Conservation (phyloP, 805 yeast genomes). For the Yueomyces sinensis region DNA sequence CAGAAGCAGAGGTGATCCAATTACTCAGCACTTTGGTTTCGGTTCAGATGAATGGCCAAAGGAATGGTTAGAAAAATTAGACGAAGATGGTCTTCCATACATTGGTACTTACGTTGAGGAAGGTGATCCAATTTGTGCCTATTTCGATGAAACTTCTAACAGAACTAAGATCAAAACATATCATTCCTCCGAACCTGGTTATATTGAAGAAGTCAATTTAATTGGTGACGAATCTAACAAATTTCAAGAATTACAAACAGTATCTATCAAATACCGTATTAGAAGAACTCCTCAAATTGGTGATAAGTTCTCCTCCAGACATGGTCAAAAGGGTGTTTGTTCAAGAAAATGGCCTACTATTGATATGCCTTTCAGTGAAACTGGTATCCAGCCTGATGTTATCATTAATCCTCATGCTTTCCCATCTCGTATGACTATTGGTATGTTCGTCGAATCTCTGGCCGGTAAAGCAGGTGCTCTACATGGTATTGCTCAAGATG, state of each 20-base stretch:
- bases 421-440: conserved; percentile 99
- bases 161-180: conserved; percentile 86
- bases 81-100: conserved; percentile 83
- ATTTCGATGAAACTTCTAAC: conserved; percentile 79
- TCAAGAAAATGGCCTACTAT: conserved; percentile 96
- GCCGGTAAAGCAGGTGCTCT: conserved; percentile 99
- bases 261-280: conserved; percentile 81
- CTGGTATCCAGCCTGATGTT: conserved; percentile 95
- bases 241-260: conserved; percentile 66
- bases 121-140: conserved; percentile 94
- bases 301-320: conserved; percentile 94
- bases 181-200: conserved; percentile 90
- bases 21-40: conserved; percentile 87
- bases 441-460: conserved; percentile 95
- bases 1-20: conserved; percentile 86
- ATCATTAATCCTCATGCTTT: conserved; percentile 98
- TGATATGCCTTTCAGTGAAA: conserved; percentile 94
- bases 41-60: conserved; percentile 90
- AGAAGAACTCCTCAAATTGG: conserved; percentile 92
- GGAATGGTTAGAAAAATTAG: conserved; percentile 77
- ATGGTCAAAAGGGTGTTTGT: conserved; percentile 97
- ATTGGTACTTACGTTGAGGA: conserved; percentile 81
- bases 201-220: conserved; percentile 87
- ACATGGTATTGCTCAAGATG: conserved; percentile 94
- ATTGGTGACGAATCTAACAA: conserved; percentile 62